Conservation (phyloP, 192 early-diverging fungal species). For the Linnemannia exigua region DNA sequence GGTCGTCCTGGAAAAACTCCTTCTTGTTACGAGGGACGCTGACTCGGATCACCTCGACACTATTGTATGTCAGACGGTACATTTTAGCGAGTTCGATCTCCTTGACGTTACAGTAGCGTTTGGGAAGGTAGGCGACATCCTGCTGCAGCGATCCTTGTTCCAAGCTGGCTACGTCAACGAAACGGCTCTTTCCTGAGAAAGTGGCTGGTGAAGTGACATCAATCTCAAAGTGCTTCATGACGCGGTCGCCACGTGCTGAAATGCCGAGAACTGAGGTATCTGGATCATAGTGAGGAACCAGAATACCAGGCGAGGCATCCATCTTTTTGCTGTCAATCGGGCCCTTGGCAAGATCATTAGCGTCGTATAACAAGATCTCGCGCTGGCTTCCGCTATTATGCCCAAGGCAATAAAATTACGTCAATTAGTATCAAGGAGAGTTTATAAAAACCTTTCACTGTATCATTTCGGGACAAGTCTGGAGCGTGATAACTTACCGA, state of each 20-base stretch:
- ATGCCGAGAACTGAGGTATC: conserved; percentile 80
- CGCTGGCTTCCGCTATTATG: conserved; percentile 73
- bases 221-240: conserved; percentile 82
- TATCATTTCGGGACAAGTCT: background rate
- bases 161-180: conserved; percentile 70
- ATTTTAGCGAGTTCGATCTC: conserved; percentile 79
- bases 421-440: background rate
- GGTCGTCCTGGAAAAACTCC: conserved; percentile 94
- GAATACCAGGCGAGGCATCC: conserved; percentile 83
- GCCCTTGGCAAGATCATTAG: conserved; percentile 50
- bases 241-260: conserved; percentile 83
- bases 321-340: conserved; percentile 64
- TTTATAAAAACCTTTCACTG: background rate
- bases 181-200: conserved; percentile 19
- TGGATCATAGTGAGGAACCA: conserved; percentile 77
- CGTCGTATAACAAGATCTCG: conserved; percentile 72
- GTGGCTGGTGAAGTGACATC: conserved; percentile 41
- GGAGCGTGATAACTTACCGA: conserved; percentile 35
- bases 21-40: conserved; percentile 83
- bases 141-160: conserved; percentile 74
- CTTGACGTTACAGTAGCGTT: conserved; percentile 72
- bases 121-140: conserved; percentile 81
- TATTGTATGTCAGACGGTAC: conserved; percentile 76
- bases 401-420: background rate
- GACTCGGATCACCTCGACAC: conserved; percentile 81